Evolutionary conservation across 164 flowering plant species (phyloP), one percentile per base, ranked within the genome.

Genomic region (Litsea cubeba): DNA sequence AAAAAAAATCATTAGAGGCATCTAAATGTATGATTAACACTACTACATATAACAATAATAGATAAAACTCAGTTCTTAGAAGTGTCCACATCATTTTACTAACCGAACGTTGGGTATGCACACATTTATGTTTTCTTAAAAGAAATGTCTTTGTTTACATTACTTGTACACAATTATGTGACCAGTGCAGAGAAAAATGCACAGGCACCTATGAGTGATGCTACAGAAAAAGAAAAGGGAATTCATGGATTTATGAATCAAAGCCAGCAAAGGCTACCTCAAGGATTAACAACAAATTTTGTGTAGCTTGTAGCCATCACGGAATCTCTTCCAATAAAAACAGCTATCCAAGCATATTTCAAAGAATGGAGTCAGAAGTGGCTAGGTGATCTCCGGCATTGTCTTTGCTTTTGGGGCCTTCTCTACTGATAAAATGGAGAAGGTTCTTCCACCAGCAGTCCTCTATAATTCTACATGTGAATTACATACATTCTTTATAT

Each of bases 361-460:
- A 85, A 87, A 87, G 81, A 87, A 83, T 84, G 79, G 78, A 69
- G 46, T 73, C 46, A 15, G 20, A 20, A 20, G 60, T 20, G n/a
- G 60, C n/a, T 3, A 15, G 20, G 5, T 54, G n/a, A 7, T 54
- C 60, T 2, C 60, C n/a, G 5, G n/a, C n/a, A 15, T 0, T 75
- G n/a, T 70, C 63, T 70, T 68, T 65, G 69, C 76, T 66, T 46
- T 51, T 35, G 32, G 70, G 70, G 23, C 30, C 70, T 63, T 76
- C 57, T 58, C 66, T 76, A 78, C 71, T 65, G 60, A 69, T 83
- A 84, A 86, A 86, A 81, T 77, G 81, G 82, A 76, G 62, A 68
- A 63, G 62, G 73, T 32, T 81, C 82, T 58, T 71, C 32, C 68
- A 22, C 74, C 63, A 15, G 71, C 71, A 69, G 26, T 49, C 80